These are phyloP conservation scores for Penicillium sp. DNA, from an alignment of 2,329 filamentous ascomycete genomes.

Conservation along the genomic window DNA sequence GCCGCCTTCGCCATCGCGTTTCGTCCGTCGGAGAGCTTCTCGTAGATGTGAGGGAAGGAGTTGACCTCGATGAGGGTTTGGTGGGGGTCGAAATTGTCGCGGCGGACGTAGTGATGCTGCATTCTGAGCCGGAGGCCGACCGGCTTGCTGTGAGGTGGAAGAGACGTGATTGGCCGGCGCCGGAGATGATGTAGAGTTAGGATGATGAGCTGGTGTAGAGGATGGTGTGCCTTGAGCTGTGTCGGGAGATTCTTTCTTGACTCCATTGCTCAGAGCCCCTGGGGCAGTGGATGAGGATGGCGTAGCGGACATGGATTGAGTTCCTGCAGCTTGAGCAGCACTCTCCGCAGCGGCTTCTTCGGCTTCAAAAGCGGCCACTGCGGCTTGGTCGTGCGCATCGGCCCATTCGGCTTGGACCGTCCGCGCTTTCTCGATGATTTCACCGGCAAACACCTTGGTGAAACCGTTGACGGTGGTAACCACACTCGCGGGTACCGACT, in stretches of 20 bases:
- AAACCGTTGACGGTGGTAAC: slow-evolving; percentile 60
- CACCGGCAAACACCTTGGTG: slow-evolving; percentile 61
- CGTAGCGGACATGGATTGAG: slow-evolving; percentile 12
- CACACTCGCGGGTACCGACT: slow-evolving; percentile 59
- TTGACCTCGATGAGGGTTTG: slow-evolving; percentile 45
- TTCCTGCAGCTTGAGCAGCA: slow-evolving; percentile 24
- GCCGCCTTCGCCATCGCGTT: slow-evolving; percentile 45
- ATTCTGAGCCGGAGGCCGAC: slow-evolving; percentile 4
- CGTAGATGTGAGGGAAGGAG: slow-evolving; percentile 47
- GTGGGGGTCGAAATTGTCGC: slow-evolving; percentile 34
- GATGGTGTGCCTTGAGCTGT: slow-evolving; percentile 12
- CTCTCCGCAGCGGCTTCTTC: slow-evolving; percentile 52
- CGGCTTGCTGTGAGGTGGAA: slow-evolving; percentile 6
- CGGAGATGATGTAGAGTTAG: slow-evolving; percentile 9
- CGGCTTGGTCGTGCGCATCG: slow-evolving; percentile 48
- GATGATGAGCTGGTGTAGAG: slow-evolving; percentile 9
- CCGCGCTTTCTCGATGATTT: slow-evolving; percentile 59
- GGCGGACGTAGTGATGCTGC: slow-evolving; percentile 18
- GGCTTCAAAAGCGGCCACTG: slow-evolving; percentile 51
- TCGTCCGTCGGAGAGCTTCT: slow-evolving; percentile 46
- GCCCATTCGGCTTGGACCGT: slow-evolving; percentile 54
- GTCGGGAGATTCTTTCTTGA: slow-evolving; percentile 25
- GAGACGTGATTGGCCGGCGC: slow-evolving; percentile 4
- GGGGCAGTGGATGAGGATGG: slow-evolving; percentile 15
- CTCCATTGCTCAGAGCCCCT: slow-evolving; percentile 12